Evolutionary conservation across 148 eudicot species (phyloP), one percentile per base, ranked within the genome.

Genomic region (Persicaria maculosa): DNA sequence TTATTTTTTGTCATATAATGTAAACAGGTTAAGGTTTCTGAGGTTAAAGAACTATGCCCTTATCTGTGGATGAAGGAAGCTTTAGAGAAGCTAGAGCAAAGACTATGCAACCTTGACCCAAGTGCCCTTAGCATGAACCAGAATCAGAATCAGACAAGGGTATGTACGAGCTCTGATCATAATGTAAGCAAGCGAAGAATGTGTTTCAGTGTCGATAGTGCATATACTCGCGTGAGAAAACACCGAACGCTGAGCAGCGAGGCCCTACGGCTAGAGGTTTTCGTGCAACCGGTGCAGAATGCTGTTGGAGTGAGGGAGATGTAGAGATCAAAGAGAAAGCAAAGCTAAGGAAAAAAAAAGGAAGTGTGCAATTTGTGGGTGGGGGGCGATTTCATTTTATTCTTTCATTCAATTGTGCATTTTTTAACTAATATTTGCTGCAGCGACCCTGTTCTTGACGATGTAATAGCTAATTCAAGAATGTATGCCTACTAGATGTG

Each of bases 1-100:
- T 52, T 15, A 3, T 52, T 52, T 14, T 14, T 4, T 16, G n/a
- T 54, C 0, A 53, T 1, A 57, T 22, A 22, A 22, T 22, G 25
- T 31, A 59, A 22, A 59, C 77, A 85, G 87, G 80, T 85, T 70
- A 81, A 74, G n/a, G 72, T 75, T 31, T 46, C 76, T 22, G 84
- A 86, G 79, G 86, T 84, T 3, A 81, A 73, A 43, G 79, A 76
- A 75, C 45, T 76, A 25, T 81, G 88, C 52, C 70, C 79, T 4
- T 77, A 79, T 75, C 6, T 6, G 15, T 87, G 90, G 90, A 87
- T 87, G 90, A 85, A 78, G 74, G 86, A 85, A 78, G 90, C 85
- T 43, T 62, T 87, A 19, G 88, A 85, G 47, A 68, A 43, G 14
- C 48, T 68, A 43, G 22, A 43, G 47, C 40, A 68, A 7, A 68